A percentile compares a stretch with the other conserved stretches of the same genome.
Evolutionary conservation across 768 basidiomycete genomes (phyloP).

Genomic region (Mrakia frigida): DNA sequence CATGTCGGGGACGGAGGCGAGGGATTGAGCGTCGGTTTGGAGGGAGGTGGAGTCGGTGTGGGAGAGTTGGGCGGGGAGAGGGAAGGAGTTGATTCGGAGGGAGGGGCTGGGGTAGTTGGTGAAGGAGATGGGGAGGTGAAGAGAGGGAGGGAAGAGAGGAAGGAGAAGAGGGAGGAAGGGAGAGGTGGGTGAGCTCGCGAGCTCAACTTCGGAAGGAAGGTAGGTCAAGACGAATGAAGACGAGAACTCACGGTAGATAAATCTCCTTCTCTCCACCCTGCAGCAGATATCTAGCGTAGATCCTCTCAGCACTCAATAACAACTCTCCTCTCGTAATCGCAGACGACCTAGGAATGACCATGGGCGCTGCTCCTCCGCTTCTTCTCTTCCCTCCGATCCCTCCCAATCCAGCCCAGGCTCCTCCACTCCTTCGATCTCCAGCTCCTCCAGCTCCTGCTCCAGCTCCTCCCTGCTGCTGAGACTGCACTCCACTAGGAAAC

Average conservation of each 20-base stretch:
- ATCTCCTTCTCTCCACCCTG: slow-evolving; percentile 92
- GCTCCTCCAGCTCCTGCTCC: background rate
- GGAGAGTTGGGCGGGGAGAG: slow-evolving; percentile 73
- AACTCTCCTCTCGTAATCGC: slow-evolving; percentile 87
- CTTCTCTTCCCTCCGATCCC: background rate
- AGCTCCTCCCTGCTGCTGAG: slow-evolving; percentile 6
- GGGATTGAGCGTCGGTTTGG: slow-evolving; percentile 59
- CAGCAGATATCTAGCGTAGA: slow-evolving; percentile 88
- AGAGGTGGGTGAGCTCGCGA: too few species aligned
- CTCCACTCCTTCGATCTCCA: slow-evolving; percentile 7
- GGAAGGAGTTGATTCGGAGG: slow-evolving; percentile 85
- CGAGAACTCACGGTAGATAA: slow-evolving; percentile 64
- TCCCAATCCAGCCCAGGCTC: background rate
- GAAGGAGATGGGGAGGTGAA: too few species aligned
- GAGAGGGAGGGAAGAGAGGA: background rate
- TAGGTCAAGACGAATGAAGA: too few species aligned
- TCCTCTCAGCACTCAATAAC: slow-evolving; percentile 89
- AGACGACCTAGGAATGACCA: slow-evolving; percentile 82
- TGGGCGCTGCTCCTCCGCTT: slow-evolving; percentile 53
- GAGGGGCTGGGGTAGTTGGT: slow-evolving; percentile 55
- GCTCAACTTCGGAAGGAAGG: background rate
- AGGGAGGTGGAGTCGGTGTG: slow-evolving; percentile 48
- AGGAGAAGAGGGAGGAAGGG: background rate
- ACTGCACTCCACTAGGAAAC: slow-evolving; percentile 10
- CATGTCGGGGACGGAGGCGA: slow-evolving; percentile 88